These are phyloP conservation scores for Coemansia sp. DNA, from an alignment of 192 early-diverging fungal species.

Conservation along the genomic window DNA sequence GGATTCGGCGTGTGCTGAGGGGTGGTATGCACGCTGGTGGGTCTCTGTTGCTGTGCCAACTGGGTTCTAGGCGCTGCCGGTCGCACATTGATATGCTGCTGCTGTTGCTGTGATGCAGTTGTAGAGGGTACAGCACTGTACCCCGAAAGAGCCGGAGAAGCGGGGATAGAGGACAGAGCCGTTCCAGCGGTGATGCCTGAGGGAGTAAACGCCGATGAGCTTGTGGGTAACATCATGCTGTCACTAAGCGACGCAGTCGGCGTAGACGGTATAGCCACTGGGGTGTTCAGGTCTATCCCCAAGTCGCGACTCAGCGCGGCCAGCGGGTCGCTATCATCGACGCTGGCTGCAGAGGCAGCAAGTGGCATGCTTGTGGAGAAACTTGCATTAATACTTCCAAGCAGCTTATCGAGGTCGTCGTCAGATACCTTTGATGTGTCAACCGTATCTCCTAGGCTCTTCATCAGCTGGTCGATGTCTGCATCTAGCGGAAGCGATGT, in stretches of 20 bases:
- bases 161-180: background rate
- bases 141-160: background rate
- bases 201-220: constrained; percentile 3
- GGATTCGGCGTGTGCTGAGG: background rate
- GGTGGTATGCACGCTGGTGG: background rate
- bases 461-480: constrained; percentile 49
- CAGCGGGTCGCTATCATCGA: constrained; percentile 20
- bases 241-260: background rate
- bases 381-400: constrained; percentile 41
- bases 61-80: constrained; percentile 8
- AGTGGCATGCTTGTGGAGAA: constrained; percentile 16
- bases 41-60: constrained; percentile 7
- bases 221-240: background rate
- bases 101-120: background rate
- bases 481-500: constrained; percentile 30
- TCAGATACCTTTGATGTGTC: constrained; percentile 43
- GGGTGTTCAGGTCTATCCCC: constrained; percentile 31
- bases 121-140: background rate
- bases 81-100: constrained; percentile 6
- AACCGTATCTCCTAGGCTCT: constrained; percentile 30
- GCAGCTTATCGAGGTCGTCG: constrained; percentile 44
- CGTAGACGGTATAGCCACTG: constrained; percentile 1
- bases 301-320: constrained; percentile 28
- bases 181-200: background rate
- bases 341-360: background rate